A percentile compares a stretch with the other conserved stretches of the same genome.
Evolutionary conservation across 148 eudicot species (phyloP).

Genomic region (Linanthus parryae): DNA sequence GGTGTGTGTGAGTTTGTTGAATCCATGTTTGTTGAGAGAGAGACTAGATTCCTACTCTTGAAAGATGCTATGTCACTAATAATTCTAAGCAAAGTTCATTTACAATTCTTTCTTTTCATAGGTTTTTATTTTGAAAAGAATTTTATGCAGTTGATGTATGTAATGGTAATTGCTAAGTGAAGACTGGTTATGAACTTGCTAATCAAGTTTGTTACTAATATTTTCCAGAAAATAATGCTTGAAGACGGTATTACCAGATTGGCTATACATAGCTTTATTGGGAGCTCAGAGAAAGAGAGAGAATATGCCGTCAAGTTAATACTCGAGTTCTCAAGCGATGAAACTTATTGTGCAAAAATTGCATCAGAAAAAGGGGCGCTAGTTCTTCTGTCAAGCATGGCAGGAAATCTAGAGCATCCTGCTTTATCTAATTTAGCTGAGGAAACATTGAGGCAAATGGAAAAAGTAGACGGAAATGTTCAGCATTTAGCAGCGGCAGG

Average conservation of each 20-base stretch:
- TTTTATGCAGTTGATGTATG: too few species aligned
- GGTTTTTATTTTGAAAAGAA: too few species aligned
- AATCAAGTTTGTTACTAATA: not conserved
- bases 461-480: conserved; percentile 43
- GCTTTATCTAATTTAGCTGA: conserved; percentile 52
- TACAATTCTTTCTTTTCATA: too few species aligned
- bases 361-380: conserved; percentile 68
- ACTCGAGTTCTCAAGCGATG: conserved; percentile 41
- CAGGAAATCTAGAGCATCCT: conserved; percentile 56
- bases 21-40: too few species aligned
- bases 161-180: too few species aligned
- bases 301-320: conserved; percentile 53
- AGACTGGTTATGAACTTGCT: conserved; percentile 2
- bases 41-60: too few species aligned
- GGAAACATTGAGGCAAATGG: conserved; percentile 41
- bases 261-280: conserved; percentile 51
- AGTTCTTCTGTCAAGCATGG: conserved; percentile 57
- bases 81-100: too few species aligned
- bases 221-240: conserved; percentile 43
- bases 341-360: conserved; percentile 43
- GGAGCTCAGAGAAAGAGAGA: conserved; percentile 51
- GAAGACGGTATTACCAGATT: conserved; percentile 49
- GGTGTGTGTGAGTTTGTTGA: too few species aligned
- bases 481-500: conserved; percentile 58
- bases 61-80: too few species aligned